phyloP scores from a whole-genome alignment of 2,329 filamentous ascomycete genomes.

The Ophiostoma piceae region DNA sequence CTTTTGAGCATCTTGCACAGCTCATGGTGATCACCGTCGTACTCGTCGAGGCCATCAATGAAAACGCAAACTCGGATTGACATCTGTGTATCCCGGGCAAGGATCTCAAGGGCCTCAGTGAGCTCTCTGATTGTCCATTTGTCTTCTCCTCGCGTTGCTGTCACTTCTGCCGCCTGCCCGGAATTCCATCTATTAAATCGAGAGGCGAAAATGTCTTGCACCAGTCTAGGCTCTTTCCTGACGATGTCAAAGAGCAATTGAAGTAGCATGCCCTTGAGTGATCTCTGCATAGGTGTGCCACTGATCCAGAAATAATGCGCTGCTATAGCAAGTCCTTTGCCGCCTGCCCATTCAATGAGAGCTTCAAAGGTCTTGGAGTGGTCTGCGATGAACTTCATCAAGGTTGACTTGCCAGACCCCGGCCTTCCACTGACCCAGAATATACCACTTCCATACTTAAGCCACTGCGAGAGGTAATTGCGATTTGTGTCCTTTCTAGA shows the following conservation, averaged over 20 bases:
- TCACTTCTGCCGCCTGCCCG: not conserved
- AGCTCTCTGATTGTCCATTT: not conserved
- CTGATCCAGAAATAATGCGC: not conserved
- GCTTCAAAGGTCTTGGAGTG: not conserved
- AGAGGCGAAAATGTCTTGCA: not conserved
- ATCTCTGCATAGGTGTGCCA: not conserved
- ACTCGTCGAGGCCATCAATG: slow-evolving; percentile 5
- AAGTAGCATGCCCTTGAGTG: not conserved
- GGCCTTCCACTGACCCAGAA: not conserved
- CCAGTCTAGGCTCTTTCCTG: not conserved
- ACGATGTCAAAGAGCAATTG: not conserved
- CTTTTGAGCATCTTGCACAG: not conserved
- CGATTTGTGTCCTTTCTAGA: no score
- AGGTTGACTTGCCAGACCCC: not conserved
- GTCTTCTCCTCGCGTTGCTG: not conserved
- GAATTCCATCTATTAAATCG: not conserved
- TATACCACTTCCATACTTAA: not conserved
- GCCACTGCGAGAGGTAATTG: not conserved
- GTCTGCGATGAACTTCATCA: slow-evolving; percentile 3
- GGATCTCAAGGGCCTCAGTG: not conserved
- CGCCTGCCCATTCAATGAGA: not conserved
- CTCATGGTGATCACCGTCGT: not conserved
- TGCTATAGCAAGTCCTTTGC: not conserved
- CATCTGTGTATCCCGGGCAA: not conserved
- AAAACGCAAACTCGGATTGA: not conserved